Conservation (phyloP, 768 basidiomycete genomes). For the Gymnopilus dilepis region DNA sequence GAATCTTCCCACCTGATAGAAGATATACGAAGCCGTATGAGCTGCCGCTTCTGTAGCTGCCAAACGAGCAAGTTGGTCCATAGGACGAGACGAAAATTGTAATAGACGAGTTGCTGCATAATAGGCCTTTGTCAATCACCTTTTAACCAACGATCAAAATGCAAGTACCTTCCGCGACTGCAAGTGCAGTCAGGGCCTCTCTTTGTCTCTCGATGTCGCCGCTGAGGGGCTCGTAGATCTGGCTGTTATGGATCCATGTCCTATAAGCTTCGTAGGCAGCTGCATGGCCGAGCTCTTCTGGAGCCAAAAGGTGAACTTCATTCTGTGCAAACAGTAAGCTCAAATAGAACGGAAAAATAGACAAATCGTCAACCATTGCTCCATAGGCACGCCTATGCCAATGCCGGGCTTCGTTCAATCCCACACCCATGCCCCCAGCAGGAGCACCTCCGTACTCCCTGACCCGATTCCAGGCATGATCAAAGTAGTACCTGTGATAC, state of each 20-base stretch:
- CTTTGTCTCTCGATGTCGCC: slow-evolving; percentile 64
- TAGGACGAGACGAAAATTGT: slow-evolving; percentile 49
- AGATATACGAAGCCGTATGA: slow-evolving; percentile 66
- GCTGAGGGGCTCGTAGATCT: slow-evolving; percentile 59
- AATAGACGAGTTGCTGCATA: slow-evolving; percentile 60
- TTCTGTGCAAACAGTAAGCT: slow-evolving; percentile 40
- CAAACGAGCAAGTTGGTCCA: slow-evolving; percentile 51
- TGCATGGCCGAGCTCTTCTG: slow-evolving; percentile 72
- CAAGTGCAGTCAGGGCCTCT: slow-evolving; percentile 70
- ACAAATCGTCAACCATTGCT: slow-evolving; percentile 48
- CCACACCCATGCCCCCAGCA: slow-evolving; percentile 48
- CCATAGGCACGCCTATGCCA: slow-evolving; percentile 75
- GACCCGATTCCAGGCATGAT: slow-evolving; percentile 56
- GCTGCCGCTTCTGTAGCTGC: slow-evolving; percentile 70
- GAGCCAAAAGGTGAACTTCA: slow-evolving; percentile 54
- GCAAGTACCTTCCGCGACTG: slow-evolving; percentile 69
- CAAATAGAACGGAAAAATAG: neutral
- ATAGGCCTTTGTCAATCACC: slow-evolving; percentile 9
- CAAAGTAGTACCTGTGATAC: slow-evolving; percentile 56
- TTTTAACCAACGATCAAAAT: neutral
- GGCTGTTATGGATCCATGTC: slow-evolving; percentile 63
- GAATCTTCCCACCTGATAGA: slow-evolving; percentile 50
- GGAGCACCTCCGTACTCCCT: slow-evolving; percentile 43
- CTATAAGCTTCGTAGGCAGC: slow-evolving; percentile 81
- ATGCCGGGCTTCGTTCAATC: slow-evolving; percentile 62